Percentiles rank a stretch among this genome's conserved stretches.
These are phyloP conservation scores for Somion occarium DNA, from an alignment of 1,284 basidiomycete genomes.

Conservation along the genomic window DNA sequence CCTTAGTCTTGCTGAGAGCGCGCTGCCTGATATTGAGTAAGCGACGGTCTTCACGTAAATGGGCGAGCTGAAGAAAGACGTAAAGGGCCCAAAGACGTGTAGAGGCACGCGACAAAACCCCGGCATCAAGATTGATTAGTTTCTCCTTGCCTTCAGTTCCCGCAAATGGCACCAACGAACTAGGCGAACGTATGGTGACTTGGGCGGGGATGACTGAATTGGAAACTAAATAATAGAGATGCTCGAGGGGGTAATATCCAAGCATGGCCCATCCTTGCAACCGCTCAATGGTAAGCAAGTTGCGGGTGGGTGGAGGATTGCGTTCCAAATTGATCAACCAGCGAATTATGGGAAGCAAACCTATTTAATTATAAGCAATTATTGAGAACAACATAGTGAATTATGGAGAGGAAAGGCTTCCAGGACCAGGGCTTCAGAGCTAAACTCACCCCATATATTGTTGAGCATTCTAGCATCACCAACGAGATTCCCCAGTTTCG, in stretches of 20 bases:
- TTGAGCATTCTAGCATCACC: constrained; percentile 68
- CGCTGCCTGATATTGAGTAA: constrained; percentile 50
- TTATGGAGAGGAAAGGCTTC: background rate
- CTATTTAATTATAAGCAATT: constrained; percentile 30
- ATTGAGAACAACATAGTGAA: background rate
- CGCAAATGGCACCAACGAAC: constrained; percentile 27
- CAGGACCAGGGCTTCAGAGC: background rate
- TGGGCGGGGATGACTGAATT: constrained; percentile 59
- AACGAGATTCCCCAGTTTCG: constrained; percentile 52
- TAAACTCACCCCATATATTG: constrained; percentile 66
- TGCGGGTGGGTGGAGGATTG: constrained; percentile 60
- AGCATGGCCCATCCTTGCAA: constrained; percentile 84
- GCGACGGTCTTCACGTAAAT: constrained; percentile 63
- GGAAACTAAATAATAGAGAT: constrained; percentile 65
- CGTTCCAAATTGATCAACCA: constrained; percentile 75
- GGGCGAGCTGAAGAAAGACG: constrained; percentile 66
- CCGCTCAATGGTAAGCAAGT: constrained; percentile 70
- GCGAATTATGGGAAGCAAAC: constrained; percentile 70
- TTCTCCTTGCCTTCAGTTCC: constrained; percentile 23
- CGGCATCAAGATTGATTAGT: constrained; percentile 39
- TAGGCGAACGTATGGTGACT: constrained; percentile 37
- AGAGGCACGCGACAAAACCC: constrained; percentile 54
- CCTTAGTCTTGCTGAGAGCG: constrained; percentile 54
- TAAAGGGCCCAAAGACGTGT: constrained; percentile 76
- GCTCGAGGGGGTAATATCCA: constrained; percentile 77